These are phyloP conservation scores for Penicillium sp. DNA, from an alignment of 2,329 filamentous ascomycete species.

Conservation along the genomic window DNA sequence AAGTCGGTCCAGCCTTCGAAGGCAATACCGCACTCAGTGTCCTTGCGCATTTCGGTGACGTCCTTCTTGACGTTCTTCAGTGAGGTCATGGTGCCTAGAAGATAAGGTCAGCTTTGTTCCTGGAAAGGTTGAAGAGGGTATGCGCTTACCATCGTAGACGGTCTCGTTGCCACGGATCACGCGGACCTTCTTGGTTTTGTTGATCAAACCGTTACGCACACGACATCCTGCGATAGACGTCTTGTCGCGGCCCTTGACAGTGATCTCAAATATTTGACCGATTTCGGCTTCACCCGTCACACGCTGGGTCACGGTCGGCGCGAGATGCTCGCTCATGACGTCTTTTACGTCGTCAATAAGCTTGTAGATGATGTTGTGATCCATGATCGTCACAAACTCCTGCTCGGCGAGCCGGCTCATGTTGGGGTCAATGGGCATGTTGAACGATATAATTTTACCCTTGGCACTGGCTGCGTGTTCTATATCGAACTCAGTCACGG, in stretches of 20 bases:
- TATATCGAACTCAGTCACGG: conserved; percentile 81
- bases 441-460: conserved; percentile 84
- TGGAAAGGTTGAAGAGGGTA: background rate
- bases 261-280: conserved; percentile 79
- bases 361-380: conserved; percentile 70
- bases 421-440: conserved; percentile 66
- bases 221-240: conserved; percentile 84
- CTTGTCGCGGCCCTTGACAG: conserved; percentile 68
- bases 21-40: conserved; percentile 87
- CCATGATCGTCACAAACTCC: conserved; percentile 73
- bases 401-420: conserved; percentile 70
- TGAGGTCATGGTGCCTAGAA: conserved; percentile 70
- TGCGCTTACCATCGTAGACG: conserved; percentile 75
- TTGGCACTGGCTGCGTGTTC: conserved; percentile 79
- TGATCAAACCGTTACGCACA: conserved; percentile 77
- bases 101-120: background rate
- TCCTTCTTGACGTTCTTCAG: conserved; percentile 95
- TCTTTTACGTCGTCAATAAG: conserved; percentile 53
- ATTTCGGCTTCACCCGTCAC: conserved; percentile 90
- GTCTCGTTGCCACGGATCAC: conserved; percentile 71
- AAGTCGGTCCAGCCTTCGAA: conserved; percentile 81
- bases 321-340: conserved; percentile 68
- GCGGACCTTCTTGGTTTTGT: conserved; percentile 64
- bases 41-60: conserved; percentile 84
- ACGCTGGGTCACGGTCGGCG: conserved; percentile 65